phyloP scores from a whole-genome alignment of 768 basidiomycete species.

The Tricholoma flavovirens region DNA sequence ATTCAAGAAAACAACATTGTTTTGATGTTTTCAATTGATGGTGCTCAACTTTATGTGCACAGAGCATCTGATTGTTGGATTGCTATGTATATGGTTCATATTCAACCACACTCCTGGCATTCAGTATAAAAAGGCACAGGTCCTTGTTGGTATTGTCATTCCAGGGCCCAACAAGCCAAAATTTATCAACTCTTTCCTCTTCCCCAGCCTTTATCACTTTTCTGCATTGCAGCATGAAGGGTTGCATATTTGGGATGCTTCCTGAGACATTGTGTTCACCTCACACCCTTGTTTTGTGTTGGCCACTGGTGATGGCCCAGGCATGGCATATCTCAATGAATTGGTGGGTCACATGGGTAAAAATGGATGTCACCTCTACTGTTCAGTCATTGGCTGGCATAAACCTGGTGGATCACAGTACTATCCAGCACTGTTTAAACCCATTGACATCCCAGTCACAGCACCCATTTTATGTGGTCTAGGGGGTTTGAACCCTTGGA shows the following conservation, averaged over 20 bases:
- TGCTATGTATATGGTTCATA: neutral
- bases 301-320: slow-evolving; percentile 12
- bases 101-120: neutral
- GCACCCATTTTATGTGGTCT: no score
- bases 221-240: slow-evolving; percentile 17
- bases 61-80: slow-evolving; percentile 7
- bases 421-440: no score
- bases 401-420: no score
- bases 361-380: slow-evolving; percentile 24
- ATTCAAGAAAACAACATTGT: neutral
- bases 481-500: no score
- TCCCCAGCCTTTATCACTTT: neutral
- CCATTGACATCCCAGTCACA: slow-evolving; percentile 8
- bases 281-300: slow-evolving; percentile 6
- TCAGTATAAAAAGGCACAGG: neutral
- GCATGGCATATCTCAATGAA: slow-evolving; percentile 17
- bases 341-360: slow-evolving; percentile 22
- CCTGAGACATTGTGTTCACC: neutral
- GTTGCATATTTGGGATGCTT: slow-evolving; percentile 16
- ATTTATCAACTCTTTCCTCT: neutral
- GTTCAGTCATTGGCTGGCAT: slow-evolving; percentile 18
- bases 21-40: slow-evolving; percentile 3
- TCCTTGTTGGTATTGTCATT: neutral
- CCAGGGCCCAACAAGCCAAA: slow-evolving; percentile 4
- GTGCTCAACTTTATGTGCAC: no score